Evolutionary conservation across 179 eudicot species (phyloP).

Genomic region (Amaranthus tricolor): DNA sequence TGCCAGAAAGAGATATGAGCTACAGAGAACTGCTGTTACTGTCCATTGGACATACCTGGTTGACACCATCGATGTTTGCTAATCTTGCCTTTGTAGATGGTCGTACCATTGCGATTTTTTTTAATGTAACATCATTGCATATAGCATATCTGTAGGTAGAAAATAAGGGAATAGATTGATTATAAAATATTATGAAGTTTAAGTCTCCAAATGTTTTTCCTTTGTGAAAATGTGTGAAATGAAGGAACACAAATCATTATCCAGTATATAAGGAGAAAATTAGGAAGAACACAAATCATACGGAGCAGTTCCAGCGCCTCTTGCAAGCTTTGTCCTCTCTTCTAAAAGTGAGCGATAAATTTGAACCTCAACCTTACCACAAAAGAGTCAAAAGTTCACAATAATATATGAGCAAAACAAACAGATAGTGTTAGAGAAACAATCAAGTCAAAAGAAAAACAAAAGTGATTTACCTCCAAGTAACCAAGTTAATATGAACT

Average conservation of each 20-base stretch:
- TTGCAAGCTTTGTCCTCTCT: conserved; percentile 80
- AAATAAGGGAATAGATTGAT: conserved; percentile 16
- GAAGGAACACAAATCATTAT: background rate
- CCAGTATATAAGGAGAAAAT: background rate
- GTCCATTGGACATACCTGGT: conserved; percentile 54
- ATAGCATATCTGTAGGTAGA: conserved; percentile 69
- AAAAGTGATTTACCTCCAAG: background rate
- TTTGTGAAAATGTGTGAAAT: background rate
- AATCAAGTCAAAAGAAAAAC: background rate
- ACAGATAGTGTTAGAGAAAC: background rate
- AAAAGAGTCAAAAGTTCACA: conserved; percentile 6
- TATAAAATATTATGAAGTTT: conserved; percentile 4
- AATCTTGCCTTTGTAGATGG: conserved; percentile 90
- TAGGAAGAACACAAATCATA: conserved; percentile 38
- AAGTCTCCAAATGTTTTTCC: conserved; percentile 1
- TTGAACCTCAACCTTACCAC: conserved; percentile 59
- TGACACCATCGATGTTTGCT: conserved; percentile 88
- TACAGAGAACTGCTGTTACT: background rate
- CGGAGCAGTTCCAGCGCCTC: conserved; percentile 82
- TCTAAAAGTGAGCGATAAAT: conserved; percentile 58
- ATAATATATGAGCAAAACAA: background rate
- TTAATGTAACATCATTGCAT: conserved; percentile 80
- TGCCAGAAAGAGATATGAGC: background rate
- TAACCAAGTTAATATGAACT: background rate
- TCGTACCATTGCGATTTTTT: conserved; percentile 62